phyloP scores from a whole-genome alignment of 345 rosid species.

The Ceriops tagal region DNA sequence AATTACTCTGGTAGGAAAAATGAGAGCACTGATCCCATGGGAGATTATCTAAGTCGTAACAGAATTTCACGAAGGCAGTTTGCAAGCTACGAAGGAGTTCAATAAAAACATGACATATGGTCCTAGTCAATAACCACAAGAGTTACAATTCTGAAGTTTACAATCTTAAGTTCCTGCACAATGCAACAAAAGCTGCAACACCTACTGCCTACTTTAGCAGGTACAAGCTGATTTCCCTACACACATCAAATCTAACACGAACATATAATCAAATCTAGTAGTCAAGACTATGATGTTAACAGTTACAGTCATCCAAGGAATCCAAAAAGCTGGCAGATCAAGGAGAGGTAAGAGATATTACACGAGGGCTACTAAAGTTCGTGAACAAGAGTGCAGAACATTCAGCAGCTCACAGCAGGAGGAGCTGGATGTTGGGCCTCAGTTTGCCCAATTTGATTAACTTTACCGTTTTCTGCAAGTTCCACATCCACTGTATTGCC shows the following conservation, averaged over 20 bases:
- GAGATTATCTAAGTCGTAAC: too few species aligned
- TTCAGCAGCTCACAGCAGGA: slow-evolving; percentile 36
- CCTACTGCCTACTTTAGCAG: slow-evolving; percentile 12
- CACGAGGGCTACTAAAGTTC: background rate
- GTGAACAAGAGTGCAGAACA: slow-evolving; percentile 2
- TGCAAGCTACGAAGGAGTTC: too few species aligned
- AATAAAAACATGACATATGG: background rate
- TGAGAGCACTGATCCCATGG: too few species aligned
- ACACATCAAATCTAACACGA: slow-evolving; percentile 9
- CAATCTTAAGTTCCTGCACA: slow-evolving; percentile 29
- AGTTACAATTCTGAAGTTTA: slow-evolving; percentile 11
- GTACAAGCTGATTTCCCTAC: slow-evolving; percentile 16
- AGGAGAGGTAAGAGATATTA: slow-evolving; percentile 14
- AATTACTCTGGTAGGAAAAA: too few species aligned
- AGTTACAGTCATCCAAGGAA: slow-evolving; percentile 44
- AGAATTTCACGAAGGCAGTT: too few species aligned
- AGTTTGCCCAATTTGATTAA: slow-evolving; percentile 26
- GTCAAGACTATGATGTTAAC: slow-evolving; percentile 10
- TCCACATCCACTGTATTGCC: slow-evolving; percentile 28
- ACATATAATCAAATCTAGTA: slow-evolving; percentile 19
- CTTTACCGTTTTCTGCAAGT: slow-evolving; percentile 39
- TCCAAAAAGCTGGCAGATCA: slow-evolving; percentile 21
- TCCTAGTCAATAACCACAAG: slow-evolving; percentile 15
- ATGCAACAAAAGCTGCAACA: slow-evolving; percentile 21
- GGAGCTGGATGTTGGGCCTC: slow-evolving; percentile 26